Evolutionary conservation across 1,284 basidiomycete species (phyloP).

Genomic region (Anthracocystis walkeri): DNA sequence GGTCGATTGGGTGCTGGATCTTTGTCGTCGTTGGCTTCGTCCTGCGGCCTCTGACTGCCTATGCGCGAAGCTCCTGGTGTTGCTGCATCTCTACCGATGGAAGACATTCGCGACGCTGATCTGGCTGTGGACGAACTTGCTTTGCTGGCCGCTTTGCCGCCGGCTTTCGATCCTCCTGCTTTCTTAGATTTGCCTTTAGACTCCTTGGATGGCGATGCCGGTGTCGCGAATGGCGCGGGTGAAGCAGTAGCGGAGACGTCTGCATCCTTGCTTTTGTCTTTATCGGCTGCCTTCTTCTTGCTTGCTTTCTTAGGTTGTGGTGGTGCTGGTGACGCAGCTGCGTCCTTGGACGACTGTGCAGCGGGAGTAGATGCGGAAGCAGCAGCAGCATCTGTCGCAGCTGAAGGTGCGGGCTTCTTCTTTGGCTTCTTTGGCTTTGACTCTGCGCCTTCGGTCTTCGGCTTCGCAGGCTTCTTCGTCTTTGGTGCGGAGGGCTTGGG

Average conservation of each 20-base stretch:
- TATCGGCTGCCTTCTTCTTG: constrained; percentile 32
- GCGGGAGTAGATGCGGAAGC: background rate
- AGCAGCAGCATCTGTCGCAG: constrained; percentile 5
- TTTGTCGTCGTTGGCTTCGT: constrained; percentile 35
- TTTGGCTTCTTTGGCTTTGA: constrained; percentile 45
- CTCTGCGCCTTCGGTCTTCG: constrained; percentile 33
- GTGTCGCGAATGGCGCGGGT: constrained; percentile 36
- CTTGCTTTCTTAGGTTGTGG: constrained; percentile 37
- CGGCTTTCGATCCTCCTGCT: constrained; percentile 20
- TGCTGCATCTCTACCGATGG: constrained; percentile 32
- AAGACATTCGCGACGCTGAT: constrained; percentile 42
- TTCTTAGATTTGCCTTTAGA: constrained; percentile 25
- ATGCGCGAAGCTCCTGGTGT: constrained; percentile 33
- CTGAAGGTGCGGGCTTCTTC: constrained; percentile 26
- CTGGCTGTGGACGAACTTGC: constrained; percentile 30
- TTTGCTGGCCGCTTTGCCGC: constrained; percentile 26
- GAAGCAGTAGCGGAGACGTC: constrained; percentile 23
- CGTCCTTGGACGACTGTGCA: constrained; percentile 14
- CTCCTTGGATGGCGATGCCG: constrained; percentile 23
- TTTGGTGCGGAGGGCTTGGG: constrained; percentile 24
- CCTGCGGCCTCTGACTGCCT: constrained; percentile 26
- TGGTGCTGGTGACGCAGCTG: constrained; percentile 13
- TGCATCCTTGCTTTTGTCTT: constrained; percentile 13
- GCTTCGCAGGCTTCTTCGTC: constrained; percentile 33
- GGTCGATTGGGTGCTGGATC: constrained; percentile 10